Percentiles rank a stretch among this genome's conserved stretches.
Conservation (phyloP, 129 eudicot species). For the Solidago caesia region DNA sequence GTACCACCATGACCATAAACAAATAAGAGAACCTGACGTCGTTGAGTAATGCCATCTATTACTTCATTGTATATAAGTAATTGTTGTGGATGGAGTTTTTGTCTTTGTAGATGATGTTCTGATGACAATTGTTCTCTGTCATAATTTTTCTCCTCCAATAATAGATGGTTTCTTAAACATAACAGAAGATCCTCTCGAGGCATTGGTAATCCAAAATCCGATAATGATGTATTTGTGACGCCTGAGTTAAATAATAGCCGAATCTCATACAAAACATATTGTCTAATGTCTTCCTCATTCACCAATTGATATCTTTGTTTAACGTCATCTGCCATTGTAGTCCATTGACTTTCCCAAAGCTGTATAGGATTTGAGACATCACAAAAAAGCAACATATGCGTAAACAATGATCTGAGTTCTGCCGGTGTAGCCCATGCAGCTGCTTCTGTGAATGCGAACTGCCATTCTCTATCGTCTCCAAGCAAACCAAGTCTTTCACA, state of each 20-base stretch:
- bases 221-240: neutral
- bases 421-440: neutral
- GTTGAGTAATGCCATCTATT: neutral
- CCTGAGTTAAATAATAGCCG: neutral
- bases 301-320: neutral
- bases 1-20: slow-evolving; percentile 1
- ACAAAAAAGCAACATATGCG: neutral
- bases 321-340: neutral
- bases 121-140: neutral
- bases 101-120: neutral
- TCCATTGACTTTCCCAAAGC: neutral
- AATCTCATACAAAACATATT: neutral
- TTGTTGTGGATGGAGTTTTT: too few species aligned
- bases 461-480: neutral
- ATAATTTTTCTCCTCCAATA: slow-evolving; percentile 1
- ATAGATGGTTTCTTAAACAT: neutral
- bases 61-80: neutral
- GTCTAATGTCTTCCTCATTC: neutral
- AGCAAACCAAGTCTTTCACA: slow-evolving; percentile 3
- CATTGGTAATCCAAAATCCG: neutral
- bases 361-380: neutral
- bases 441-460: neutral
- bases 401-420: neutral
- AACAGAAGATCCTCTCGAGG: neutral
- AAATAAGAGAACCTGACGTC: neutral